These are phyloP conservation scores for Colletotrichum filicis DNA, from an alignment of 2,329 filamentous ascomycete species.

Conservation along the genomic window DNA sequence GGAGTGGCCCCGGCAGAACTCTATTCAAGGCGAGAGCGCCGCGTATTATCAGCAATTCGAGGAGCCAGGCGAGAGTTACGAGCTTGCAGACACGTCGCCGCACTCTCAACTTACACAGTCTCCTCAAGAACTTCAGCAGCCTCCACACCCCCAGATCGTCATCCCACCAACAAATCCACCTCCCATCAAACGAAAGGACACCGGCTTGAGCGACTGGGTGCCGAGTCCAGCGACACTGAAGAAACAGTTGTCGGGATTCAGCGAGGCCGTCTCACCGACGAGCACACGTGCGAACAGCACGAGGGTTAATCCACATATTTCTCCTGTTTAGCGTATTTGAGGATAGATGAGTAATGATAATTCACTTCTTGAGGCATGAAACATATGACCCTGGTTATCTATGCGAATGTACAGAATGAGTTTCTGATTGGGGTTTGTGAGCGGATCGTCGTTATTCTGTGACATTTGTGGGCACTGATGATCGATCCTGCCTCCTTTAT, in stretches of 20 bases:
- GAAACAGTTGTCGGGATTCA: constrained; percentile 6
- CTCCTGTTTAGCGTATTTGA: constrained; percentile 25
- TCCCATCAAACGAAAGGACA: constrained; percentile 8
- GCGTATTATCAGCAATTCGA: constrained; percentile 12
- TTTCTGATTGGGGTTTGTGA: neutral
- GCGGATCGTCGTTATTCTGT: neutral
- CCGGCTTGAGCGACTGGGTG: constrained; percentile 7
- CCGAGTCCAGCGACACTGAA: constrained; percentile 7
- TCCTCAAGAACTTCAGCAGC: too few species aligned
- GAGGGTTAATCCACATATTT: neutral
- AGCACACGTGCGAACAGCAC: constrained; percentile 24
- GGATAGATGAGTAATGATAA: constrained; percentile 34
- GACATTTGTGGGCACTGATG: neutral
- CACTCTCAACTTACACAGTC: neutral
- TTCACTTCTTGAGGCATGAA: constrained; percentile 26
- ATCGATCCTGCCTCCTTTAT: neutral
- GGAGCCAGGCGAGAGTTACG: constrained; percentile 21
- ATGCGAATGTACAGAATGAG: neutral
- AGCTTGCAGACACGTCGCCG: constrained; percentile 28
- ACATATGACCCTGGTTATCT: neutral
- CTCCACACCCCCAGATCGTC: neutral
- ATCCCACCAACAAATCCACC: neutral
- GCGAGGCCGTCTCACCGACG: constrained; percentile 24
- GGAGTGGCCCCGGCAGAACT: constrained; percentile 31
- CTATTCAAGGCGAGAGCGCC: constrained; percentile 19